Evolutionary conservation across 2,329 filamentous ascomycete species (phyloP), one percentile per base, ranked within the genome.

Genomic region (Aspergillus carbonarius): DNA sequence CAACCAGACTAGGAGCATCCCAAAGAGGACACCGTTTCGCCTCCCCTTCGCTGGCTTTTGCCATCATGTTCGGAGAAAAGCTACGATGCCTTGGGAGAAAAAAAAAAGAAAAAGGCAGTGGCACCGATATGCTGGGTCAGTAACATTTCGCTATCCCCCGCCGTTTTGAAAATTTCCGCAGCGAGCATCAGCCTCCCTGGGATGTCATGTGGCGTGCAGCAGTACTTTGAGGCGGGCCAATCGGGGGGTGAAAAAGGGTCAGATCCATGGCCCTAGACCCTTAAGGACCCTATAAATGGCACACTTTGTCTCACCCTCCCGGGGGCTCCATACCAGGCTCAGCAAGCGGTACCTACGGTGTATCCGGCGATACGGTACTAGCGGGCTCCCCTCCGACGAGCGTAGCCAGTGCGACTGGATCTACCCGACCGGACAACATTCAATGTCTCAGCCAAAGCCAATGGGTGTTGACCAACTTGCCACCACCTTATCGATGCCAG

Each of bases 251-350:
- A 6, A 18, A 35, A 48, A 40, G 48, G 40, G 39, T 23, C 44
- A 50, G 57, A 58, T 61, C 58, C 59, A 48, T 51, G 60, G 54
- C 54, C 47, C 48, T 42, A 60, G 63, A 57, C 61, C 57, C 59
- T 62, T 48, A 42, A 44, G 37, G 49, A 59, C 57, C 59, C 60
- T 68, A 68, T 64, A 65, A 64, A 63, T 65, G 63, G 65, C 60
- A 62, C 55, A 62, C 40, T 35, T 50, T 66, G 64, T 67, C 65
- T 67, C 61, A 67, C 64, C 39, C 55, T 42, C 48, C 32, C 47
- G 46, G 30, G 30, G 30, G 34, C 48, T 39, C 30, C 12, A 51
- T 25, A 51, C 18, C 32, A n/a, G 13, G 23, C 12, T 18, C 23
- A 30, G 27, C 39, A 54, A 25, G 42, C 42, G 23, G 39, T 42